Base-by-base conservation (phyloP, 23 red algal species). In the Gracilaria gracilis region DNA sequence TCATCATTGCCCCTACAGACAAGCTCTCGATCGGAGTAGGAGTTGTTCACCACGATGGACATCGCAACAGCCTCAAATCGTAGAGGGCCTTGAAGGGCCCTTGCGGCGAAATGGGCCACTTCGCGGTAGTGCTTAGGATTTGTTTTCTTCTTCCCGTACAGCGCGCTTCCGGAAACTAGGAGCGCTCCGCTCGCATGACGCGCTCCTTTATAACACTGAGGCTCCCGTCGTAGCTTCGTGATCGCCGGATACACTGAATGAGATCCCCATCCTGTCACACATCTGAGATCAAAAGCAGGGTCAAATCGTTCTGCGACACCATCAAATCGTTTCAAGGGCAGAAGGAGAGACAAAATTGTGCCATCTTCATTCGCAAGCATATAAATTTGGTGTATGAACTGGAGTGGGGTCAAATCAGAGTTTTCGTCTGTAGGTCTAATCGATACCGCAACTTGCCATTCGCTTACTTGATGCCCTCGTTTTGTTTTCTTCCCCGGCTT, bases 91-190 rank as follows among this genome's bases (percentile, higher is more conserved):
- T 80, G 61, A 34, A 91, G 66, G 23, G 59, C 78, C 37, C 88
- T 75, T 0, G 79, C 88, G 0, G 76, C 75, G 50, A 91, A 91
- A 65, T 91, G 66, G 9, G 88, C 88, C 5, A 91, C 65, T 74
- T 91, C 88, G 16, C 75, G 76, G 19, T 72, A 81, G 0, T 83
- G 27, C 12, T 21, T 40, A 4, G 39, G 57, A 53, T 91, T 57
- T 3, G 54, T 25, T 37, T 70, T 76, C 44, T 91, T 91, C n/a
- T 33, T 39, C 28, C 88, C 88, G 65, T 91, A 83, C 11, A 91
- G 88, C 1, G 88, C 76, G 54, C 88, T 83, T 35, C 88, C 88
- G 4, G 65, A 65, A 46, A 91, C 29, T 11, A 83, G 42, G 0
- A 91, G 23, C 35, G 76, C 33, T 24, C 84, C 84, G 5, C 35